These are phyloP conservation scores for Pichia sp. DNA, from an alignment of 1,139 yeast genomes.

Conservation along the genomic window DNA sequence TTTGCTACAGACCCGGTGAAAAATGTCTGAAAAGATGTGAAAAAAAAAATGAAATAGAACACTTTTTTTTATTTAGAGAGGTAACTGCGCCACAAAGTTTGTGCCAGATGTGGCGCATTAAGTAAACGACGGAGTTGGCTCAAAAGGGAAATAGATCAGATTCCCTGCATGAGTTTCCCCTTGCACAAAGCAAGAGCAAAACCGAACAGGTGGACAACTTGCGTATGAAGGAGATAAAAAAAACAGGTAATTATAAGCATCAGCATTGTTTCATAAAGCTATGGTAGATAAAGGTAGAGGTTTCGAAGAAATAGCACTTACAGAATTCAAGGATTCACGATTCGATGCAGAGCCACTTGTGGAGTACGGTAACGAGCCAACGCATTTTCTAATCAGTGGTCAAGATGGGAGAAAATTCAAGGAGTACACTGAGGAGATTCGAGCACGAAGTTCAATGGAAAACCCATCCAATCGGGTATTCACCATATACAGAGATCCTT, in stretches of 20 bases:
- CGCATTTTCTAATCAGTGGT: neutral
- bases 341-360: neutral
- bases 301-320: neutral
- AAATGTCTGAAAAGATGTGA: neutral
- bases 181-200: neutral
- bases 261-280: no score
- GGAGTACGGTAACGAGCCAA: neutral
- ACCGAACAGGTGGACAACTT: no score
- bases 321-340: neutral
- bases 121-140: constrained; percentile 2
- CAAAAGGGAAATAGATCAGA: neutral
- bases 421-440: no score
- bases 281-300: neutral
- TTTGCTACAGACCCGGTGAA: no score
- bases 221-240: no score
- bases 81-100: constrained; percentile 4
- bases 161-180: neutral
- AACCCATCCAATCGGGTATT: no score
- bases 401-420: neutral
- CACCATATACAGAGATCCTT: no score
- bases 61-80: neutral
- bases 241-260: no score
- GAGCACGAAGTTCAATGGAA: no score
- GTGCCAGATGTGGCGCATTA: constrained; percentile 3
- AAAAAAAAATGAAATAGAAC: neutral